These are phyloP conservation scores for Combretum micranthum DNA, from an alignment of 345 rosid species.

Conservation along the genomic window DNA sequence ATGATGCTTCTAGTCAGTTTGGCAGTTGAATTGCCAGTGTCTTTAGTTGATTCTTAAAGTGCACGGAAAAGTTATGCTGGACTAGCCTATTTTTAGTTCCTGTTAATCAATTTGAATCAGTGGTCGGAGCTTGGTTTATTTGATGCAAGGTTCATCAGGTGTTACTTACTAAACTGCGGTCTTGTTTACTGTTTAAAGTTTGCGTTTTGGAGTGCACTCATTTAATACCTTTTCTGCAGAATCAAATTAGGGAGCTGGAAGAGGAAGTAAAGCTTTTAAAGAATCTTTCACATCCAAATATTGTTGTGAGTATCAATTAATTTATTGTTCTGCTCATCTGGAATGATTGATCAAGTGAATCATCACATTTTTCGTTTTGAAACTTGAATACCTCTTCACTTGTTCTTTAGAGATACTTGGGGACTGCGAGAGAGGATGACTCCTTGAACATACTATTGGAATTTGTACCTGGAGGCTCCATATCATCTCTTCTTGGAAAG, in stretches of 20 bases:
- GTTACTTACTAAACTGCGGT: neutral
- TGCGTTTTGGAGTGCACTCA: too few species aligned
- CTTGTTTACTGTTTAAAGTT: neutral
- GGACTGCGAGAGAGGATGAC: constrained; percentile 69
- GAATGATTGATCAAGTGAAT: neutral
- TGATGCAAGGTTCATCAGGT: neutral
- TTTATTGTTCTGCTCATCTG: neutral
- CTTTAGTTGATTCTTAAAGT: too few species aligned
- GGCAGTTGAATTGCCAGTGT: neutral
- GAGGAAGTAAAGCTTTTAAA: constrained; percentile 83
- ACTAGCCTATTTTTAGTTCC: too few species aligned
- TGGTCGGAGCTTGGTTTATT: too few species aligned
- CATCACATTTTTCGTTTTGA: neutral
- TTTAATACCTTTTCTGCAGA: constrained; percentile 19
- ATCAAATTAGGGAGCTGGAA: constrained; percentile 72
- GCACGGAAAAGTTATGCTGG: too few species aligned
- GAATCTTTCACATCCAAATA: constrained; percentile 78
- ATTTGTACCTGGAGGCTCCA: constrained; percentile 86
- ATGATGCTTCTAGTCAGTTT: neutral
- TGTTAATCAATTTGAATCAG: too few species aligned
- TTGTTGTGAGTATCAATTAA: constrained; percentile 51
- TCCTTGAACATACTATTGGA: constrained; percentile 67
- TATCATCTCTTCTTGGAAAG: constrained; percentile 71
- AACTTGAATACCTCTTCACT: neutral
- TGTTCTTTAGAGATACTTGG: constrained; percentile 60